Percentiles rank a stretch among this genome's conserved stretches.
Conservation (phyloP, 2,329 filamentous ascomycete species). For the Cladophialophora bantiana region DNA sequence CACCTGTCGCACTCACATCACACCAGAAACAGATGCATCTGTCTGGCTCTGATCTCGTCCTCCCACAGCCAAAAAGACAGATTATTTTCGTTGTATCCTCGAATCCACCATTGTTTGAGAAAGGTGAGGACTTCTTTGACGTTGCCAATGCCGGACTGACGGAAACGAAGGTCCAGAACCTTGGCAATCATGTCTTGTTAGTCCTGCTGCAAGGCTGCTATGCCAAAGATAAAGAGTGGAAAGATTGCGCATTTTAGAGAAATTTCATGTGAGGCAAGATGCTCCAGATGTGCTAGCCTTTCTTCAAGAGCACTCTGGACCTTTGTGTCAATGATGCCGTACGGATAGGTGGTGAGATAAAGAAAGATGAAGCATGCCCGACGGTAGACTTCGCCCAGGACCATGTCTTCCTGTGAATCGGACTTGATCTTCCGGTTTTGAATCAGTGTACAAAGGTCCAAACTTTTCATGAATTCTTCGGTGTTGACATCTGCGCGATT, state of each 20-base stretch:
- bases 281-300: background rate
- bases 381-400: background rate
- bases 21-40: background rate
- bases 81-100: background rate
- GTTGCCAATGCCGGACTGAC: background rate
- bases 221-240: background rate
- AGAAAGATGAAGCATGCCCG: background rate
- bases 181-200: background rate
- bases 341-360: background rate
- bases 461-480: background rate
- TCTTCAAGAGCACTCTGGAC: background rate
- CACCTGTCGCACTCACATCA: background rate
- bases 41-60: background rate
- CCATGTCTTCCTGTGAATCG: background rate
- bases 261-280: background rate
- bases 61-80: background rate
- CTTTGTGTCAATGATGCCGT: background rate
- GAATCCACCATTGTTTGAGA: background rate
- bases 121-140: background rate
- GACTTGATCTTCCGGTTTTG: background rate
- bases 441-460: background rate
- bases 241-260: background rate
- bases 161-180: background rate
- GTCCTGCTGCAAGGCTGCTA: background rate
- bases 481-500: background rate